phyloP scores from a whole-genome alignment of 208 protist genomes.

The Acanthamoeba healyi region DNA sequence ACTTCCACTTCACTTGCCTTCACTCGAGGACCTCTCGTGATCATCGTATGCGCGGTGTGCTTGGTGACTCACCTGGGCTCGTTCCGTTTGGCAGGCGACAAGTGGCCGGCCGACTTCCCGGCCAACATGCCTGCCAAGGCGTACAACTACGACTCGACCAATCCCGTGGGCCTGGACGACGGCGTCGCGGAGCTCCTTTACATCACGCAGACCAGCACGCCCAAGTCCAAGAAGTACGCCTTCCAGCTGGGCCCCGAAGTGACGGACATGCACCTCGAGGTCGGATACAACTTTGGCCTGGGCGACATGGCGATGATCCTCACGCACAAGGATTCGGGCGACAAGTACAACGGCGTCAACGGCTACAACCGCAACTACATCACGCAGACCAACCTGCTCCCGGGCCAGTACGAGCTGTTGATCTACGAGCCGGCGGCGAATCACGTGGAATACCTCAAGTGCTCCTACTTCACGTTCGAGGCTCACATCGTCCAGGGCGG shows the following conservation, averaged over 20 bases:
- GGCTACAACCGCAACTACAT: conserved; percentile 72
- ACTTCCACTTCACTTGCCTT: no score
- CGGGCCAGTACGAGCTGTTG: conserved; percentile 50
- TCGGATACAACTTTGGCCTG: conserved; percentile 75
- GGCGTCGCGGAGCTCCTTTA: conserved; percentile 44
- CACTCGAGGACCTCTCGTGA: no score
- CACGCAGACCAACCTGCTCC: conserved; percentile 19
- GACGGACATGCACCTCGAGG: conserved; percentile 53
- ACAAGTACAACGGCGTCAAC: conserved; percentile 63
- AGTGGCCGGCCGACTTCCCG: conserved; percentile 60
- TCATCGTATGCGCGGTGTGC: no score
- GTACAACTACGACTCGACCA: conserved; percentile 66
- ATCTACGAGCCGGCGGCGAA: conserved; percentile 69
- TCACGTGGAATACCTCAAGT: conserved; percentile 64
- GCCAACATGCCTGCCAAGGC: conserved; percentile 69
- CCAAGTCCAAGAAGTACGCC: conserved; percentile 51
- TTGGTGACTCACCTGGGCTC: neutral
- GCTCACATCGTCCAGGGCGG: conserved; percentile 52
- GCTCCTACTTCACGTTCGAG: conserved; percentile 76
- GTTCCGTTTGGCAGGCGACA: conserved; percentile 25
- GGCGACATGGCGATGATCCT: conserved; percentile 73
- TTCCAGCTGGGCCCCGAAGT: conserved; percentile 67
- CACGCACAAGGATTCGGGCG: conserved; percentile 45
- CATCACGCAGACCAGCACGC: conserved; percentile 40
- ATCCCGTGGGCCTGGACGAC: neutral